Evolutionary conservation across 768 basidiomycete genomes (phyloP).

Genomic region (Leccinum pellstonianum): DNA sequence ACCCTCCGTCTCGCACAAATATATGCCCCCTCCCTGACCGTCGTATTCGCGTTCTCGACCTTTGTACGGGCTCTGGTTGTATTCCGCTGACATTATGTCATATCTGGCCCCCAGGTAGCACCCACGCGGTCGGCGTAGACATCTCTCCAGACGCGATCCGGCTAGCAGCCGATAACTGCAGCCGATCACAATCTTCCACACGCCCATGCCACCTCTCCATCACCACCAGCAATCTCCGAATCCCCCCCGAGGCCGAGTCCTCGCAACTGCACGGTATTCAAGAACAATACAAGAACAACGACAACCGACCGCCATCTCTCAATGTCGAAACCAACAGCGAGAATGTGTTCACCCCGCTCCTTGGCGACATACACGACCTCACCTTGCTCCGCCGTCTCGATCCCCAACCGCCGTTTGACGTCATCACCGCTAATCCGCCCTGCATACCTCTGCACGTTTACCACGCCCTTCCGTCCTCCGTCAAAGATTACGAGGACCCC

Average conservation of each 20-base stretch:
- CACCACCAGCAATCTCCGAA: conserved; percentile 5
- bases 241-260: background rate
- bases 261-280: background rate
- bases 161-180: conserved; percentile 48
- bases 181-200: conserved; percentile 10
- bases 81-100: conserved; percentile 84
- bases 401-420: conserved; percentile 57
- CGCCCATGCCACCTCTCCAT: conserved; percentile 17
- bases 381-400: conserved; percentile 25
- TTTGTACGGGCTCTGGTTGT: conserved; percentile 92
- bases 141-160: conserved; percentile 57
- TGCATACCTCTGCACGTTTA: conserved; percentile 78
- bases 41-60: conserved; percentile 63
- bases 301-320: too few relatives aligned
- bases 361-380: conserved; percentile 44
- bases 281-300: background rate
- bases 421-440: conserved; percentile 83
- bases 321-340: background rate
- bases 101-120: conserved; percentile 53
- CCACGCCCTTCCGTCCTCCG: conserved; percentile 59
- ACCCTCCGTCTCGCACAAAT: conserved; percentile 55
- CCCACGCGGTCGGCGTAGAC: conserved; percentile 65
- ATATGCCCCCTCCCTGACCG: conserved; percentile 34
- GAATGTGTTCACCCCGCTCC: conserved; percentile 39
- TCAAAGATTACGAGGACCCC: conserved; percentile 77